Evolutionary conservation across 169 alveolate species (phyloP).

Genomic region (Cytauxzoon felis): DNA sequence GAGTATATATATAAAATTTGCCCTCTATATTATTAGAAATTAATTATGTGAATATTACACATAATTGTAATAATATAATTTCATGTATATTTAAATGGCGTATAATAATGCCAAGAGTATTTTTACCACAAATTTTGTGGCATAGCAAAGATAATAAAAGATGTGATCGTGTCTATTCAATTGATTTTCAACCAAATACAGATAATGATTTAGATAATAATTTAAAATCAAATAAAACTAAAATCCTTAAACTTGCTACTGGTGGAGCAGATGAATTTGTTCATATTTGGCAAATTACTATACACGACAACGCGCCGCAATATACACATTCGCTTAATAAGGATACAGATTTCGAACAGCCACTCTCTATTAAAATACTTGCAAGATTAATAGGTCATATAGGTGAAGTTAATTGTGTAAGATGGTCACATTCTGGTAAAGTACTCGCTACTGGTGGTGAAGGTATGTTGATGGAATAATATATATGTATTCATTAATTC

Average conservation of each 20-base stretch:
- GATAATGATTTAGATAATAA: slow-evolving; percentile 1
- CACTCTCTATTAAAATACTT: slow-evolving; percentile 39
- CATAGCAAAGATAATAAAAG: slow-evolving; percentile 86
- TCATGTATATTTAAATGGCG: not conserved
- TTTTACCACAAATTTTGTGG: slow-evolving; percentile 85
- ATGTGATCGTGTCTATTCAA: slow-evolving; percentile 84
- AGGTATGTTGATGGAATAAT: slow-evolving; percentile 61
- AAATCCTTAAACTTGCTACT: slow-evolving; percentile 72
- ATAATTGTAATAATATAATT: not conserved
- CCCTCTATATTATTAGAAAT: not conserved
- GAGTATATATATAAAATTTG: too few species aligned
- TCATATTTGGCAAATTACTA: slow-evolving; percentile 81
- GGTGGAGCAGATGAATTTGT: slow-evolving; percentile 89
- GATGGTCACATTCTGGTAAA: slow-evolving; percentile 81
- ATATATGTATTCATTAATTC: not conserved
- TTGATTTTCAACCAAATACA: slow-evolving; percentile 80
- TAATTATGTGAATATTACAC: not conserved
- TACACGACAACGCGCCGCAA: slow-evolving; percentile 73
- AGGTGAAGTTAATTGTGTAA: slow-evolving; percentile 83
- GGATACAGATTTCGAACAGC: slow-evolving; percentile 19
- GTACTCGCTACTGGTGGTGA: slow-evolving; percentile 86
- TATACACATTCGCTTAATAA: slow-evolving; percentile 51
- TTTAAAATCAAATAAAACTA: not conserved
- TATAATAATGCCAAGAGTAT: slow-evolving; percentile 76
- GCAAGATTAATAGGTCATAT: slow-evolving; percentile 83